Base-by-base conservation (phyloP, 352 stramenopile genomes). In the Phytopythium chamaehyphon region DNA sequence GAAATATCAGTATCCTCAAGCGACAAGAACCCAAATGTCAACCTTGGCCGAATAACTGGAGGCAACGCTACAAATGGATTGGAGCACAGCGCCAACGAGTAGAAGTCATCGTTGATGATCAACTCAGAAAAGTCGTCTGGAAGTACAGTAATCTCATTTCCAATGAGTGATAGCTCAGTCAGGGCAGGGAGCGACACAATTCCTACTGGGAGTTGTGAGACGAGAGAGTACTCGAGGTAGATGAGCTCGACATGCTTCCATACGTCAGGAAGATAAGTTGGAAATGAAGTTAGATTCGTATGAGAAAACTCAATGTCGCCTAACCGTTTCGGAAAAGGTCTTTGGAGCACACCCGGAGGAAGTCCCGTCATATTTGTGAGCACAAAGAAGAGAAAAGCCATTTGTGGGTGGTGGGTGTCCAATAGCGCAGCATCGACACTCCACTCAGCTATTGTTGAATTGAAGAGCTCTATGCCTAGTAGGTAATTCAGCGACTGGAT, bases 391-490 rank as follows among this genome's bases (percentile, higher is more conserved):
- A 72, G 55, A 40, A 70, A 68, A 0, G 65, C 38, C 28, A 83
- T 43, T 2, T 51, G 40, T 7, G 57, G 51, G 33, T 86, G 69
- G 6, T 53, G 42, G 0, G 42, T 16, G 6, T 58, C 48, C 2
- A 65, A 74, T 38, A 86, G 50, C 19, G 66, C 61, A 1, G 74
- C 62, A 1, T 73, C 51, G 1, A 24, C 28, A 9, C 47, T 42
- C 76, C 76, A 87, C 19, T 62, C 48, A 6, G 59, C 28, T 0
- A 85, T 46, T n/a, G 76, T 87, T 28, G 59, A 68, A 50, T 87
- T 87, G 59, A 63, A 87, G 2, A 85, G 50, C 36, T 87, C 76
- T 49, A 87, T 35, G 7, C 71, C 61, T 12, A 84, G 47, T 1
- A 87, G 31, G 10, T 82, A 69, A 14, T 38, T 40, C 37, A 82